A percentile compares a stretch with the other conserved stretches of the same genome.
These are phyloP conservation scores for Cicer yamashitae DNA, from an alignment of 306 rosid genomes.

Conservation along the genomic window DNA sequence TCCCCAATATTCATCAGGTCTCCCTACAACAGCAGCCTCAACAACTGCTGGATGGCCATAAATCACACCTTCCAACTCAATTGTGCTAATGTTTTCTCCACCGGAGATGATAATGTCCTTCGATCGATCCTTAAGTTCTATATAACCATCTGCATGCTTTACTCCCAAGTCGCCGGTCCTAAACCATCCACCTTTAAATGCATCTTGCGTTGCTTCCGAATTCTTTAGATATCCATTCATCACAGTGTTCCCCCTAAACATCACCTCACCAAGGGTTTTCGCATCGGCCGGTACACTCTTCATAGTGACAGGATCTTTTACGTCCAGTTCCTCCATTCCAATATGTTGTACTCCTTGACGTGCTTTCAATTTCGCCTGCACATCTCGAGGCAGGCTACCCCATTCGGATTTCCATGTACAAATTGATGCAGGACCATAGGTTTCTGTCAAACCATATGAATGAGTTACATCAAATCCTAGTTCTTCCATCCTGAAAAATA, in stretches of 20 bases:
- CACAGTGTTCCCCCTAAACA: conserved; percentile 86
- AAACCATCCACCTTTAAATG: conserved; percentile 84
- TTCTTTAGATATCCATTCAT: conserved; percentile 88
- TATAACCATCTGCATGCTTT: conserved; percentile 77
- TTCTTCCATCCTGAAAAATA: conserved; percentile 69
- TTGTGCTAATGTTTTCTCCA: conserved; percentile 89
- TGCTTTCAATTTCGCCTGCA: conserved; percentile 67
- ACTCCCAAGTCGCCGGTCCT: conserved; percentile 86
- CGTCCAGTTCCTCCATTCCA: conserved; percentile 70
- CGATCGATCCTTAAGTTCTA: conserved; percentile 80
- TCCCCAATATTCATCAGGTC: conserved; percentile 87
- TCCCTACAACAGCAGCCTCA: conserved; percentile 83
- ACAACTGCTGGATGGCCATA: conserved; percentile 72
- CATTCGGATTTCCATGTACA: conserved; percentile 87
- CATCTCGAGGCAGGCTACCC: conserved; percentile 62
- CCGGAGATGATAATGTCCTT: conserved; percentile 92
- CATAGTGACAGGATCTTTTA: conserved; percentile 81
- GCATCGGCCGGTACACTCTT: conserved; percentile 81
- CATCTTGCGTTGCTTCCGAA: conserved; percentile 65
- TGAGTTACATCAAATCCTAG: conserved; percentile 70
- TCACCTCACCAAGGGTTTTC: conserved; percentile 84
- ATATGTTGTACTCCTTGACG: conserved; percentile 86
- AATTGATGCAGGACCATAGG: conserved; percentile 77
- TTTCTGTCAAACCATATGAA: conserved; percentile 87
- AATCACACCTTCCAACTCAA: conserved; percentile 81